Evolutionary conservation across 371 early-diverging fungal genomes (phyloP), one percentile per base, ranked within the genome.

Genomic region (Lichtheimia hyalospora): DNA sequence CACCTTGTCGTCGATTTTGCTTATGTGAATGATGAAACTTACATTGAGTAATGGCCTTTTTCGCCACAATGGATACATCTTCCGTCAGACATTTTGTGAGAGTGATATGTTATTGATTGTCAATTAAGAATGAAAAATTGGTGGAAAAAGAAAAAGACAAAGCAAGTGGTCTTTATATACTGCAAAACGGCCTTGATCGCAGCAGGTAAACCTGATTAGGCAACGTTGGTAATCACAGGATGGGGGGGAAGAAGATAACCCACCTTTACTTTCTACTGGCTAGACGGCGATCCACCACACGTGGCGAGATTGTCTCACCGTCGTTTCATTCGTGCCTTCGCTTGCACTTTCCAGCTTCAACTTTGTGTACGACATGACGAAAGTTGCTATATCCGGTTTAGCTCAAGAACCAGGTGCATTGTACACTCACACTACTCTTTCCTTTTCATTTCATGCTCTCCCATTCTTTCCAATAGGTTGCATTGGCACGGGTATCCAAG

Each of bases 21-120:
- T 15, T 20, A 28, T 51, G 42, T 15, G n/a, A n/a, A 16, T 15
- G 39, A 34, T 53, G 16, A 21, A 46, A 64, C 73, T 65, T 76
- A 76, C 76, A 77, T 77, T 15, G 77, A 77, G 54, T 77, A 77
- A 57, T 77, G 77, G 46, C 77, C 77, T 61, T 77, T 77, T 70
- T 73, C 66, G 61, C 77, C 77, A 66, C 77, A 77, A 54, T 77
- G 77, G 59, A 77, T 77, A 57, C 77, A 77, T 54, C 77, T 68
- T 71, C 77, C 77, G 74, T 77, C 77, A 69, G 77, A 77, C 56
- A 55, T 55, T 16, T 12, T 55, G 39, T n/a, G 5, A 44, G 12
- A 28, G 25, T 39, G 16, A 20, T 6, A 21, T 39, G 10, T 6
- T 10, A 2, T 5, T 34, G 34, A 34, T 34, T 34, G 34, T 34